Base-by-base conservation (phyloP, 805 yeast genomes). In the Zygosaccharomyces rouxii region DNA sequence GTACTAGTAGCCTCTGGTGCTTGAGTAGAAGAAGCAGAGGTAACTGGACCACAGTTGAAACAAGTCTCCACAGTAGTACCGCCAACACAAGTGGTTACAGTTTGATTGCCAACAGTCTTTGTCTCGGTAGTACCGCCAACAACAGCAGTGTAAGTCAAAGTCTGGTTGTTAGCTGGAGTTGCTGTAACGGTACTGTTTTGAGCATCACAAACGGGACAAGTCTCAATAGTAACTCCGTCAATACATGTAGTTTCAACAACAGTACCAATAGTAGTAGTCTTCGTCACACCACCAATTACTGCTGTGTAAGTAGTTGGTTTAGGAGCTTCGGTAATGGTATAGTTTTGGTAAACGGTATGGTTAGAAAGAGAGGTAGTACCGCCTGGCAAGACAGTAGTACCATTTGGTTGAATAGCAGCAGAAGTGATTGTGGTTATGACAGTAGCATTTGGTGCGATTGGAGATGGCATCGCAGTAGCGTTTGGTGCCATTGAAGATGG, bases 21-120 rank as follows among this genome's bases (percentile, higher is more conserved):
- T 11, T 35, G 31, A 35, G 28, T 29, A n/a, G 49, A 18, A 1
- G 49, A 26, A 19, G 49, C 41, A 16, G 44, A 26, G 6, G 50
- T 26, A 4, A 13, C 22, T 11, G 29, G 37, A 14, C 21, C 37
- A 33, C 14, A 18, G 43, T 18, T 9, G 35, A 35, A 16, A 23
- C 47, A 19, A n/a, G 44, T 41, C 11, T 41, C 44, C 13, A 41
- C 18, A 7, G 44, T 41, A n/a, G 44, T 29, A 14, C 44, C 44
- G 29, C 44, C 44, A 14, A 29, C 35, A 14, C 33, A 11, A 14
- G 37, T 41, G 9, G 44, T 29, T n/a, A 41, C 18, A 14, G 44
- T 41, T 13, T 18, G 25, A 33, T 35, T 33, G 5, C 37, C 44
- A 22, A 41, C 35, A 4, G 44, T 41, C 14, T 16, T 21, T 9